Evolutionary conservation across 1,284 basidiomycete species (phyloP), one percentile per base, ranked within the genome.

Genomic region (Polyporus tsugae): DNA sequence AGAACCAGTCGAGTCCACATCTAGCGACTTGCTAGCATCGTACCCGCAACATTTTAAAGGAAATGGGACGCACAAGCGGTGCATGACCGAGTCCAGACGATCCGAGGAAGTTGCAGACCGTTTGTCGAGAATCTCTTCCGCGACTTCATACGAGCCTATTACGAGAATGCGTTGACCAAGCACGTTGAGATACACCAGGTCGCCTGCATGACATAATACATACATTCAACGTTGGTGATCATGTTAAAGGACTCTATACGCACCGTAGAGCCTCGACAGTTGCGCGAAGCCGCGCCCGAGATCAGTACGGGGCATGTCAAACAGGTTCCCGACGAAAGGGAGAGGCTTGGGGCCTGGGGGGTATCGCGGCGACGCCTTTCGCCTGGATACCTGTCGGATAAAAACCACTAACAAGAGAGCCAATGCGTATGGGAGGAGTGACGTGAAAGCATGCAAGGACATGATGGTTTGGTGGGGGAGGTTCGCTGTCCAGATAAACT

Each of bases 121-220:
- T 60, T 71, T 73, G 25, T 75, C 72, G 2, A 73, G 41, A 4
- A 75, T 55, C 1, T 72, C 73, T n/a, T 60, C 36, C 13, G 73
- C 72, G 2, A 35, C 64, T n/a, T 70, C 60, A 19, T 65, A 55
- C 4, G 73, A 68, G 10, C 64, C 67, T 17, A 75, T n/a, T 29
- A 73, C n/a, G 9, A 75, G 17, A 19, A 72, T 61, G 4, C 49
- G 25, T 33, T 62, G 60, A 0, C 65, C 68, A 2, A 69, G 60
- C 2, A 69, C 57, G 15, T 63, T 33, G 46, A 73, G 58, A 41
- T 63, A 63, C 0, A 69, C 61, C 10, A 73, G 15, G 11, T 64
- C 60, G 6, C 68, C 70, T 72, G 39, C 15, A 29, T 19, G 29
- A 3, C 11, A 19, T 19, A 29, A 17, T 1, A 55, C 53, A 17